Evolutionary conservation across 257 asterid species (phyloP).

Genomic region (Knoxia roxburghii): DNA sequence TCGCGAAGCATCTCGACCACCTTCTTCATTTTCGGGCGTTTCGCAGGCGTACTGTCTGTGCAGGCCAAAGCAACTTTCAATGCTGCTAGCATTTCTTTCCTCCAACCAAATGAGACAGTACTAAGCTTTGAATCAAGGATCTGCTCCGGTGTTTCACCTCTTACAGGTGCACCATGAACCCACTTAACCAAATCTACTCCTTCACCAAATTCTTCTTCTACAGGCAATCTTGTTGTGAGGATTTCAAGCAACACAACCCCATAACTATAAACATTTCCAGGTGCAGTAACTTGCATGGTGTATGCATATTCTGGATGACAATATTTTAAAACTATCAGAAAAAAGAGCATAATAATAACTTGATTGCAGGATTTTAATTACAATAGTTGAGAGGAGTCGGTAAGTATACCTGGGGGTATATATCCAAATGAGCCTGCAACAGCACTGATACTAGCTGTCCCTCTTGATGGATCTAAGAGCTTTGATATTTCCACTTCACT

Average conservation of each 20-base stretch:
- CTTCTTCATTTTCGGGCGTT: conserved; percentile 87
- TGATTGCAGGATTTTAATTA: not conserved
- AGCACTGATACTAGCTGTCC: conserved; percentile 95
- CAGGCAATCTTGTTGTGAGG: conserved; percentile 70
- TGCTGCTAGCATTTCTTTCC: conserved; percentile 93
- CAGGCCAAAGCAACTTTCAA: conserved; percentile 75
- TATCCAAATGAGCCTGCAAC: conserved; percentile 99
- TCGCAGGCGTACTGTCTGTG: conserved; percentile 86
- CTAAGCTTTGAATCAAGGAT: conserved; percentile 88
- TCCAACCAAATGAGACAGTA: conserved; percentile 84
- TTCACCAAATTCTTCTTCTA: conserved; percentile 93
- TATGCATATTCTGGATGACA: conserved; percentile 75
- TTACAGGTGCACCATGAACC: conserved; percentile 80
- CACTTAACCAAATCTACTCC: conserved; percentile 97
- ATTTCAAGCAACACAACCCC: conserved; percentile 95
- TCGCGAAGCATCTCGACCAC: conserved; percentile 93
- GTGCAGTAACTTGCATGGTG: conserved; percentile 98
- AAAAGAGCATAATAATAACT: not conserved
- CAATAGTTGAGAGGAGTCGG: not conserved
- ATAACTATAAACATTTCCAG: conserved; percentile 94
- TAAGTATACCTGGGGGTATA: conserved; percentile 84
- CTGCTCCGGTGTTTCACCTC: conserved; percentile 99
- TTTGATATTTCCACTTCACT: conserved; percentile 93
- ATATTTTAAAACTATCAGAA: conserved; percentile 5
- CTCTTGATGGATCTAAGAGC: conserved; percentile 92